Percentiles rank a stretch among this genome's conserved stretches.
These are phyloP conservation scores for Fusarium beomiforme DNA, from an alignment of 2,329 filamentous ascomycete species.

Conservation along the genomic window DNA sequence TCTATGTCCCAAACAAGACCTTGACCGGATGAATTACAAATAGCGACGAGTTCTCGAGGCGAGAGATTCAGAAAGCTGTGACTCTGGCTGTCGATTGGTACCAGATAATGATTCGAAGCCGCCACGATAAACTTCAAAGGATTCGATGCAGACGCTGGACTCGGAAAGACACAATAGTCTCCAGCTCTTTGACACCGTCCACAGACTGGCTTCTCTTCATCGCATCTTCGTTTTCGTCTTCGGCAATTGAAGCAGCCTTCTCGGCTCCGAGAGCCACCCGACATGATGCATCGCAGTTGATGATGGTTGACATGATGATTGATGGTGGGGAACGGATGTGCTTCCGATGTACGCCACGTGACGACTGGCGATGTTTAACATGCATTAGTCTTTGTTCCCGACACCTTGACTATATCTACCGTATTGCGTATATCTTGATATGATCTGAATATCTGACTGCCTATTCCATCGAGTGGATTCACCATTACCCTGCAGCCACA, in stretches of 20 bases:
- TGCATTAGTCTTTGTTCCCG: not conserved
- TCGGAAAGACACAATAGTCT: conserved; percentile 33
- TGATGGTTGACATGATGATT: not conserved
- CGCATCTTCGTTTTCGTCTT: conserved; percentile 61
- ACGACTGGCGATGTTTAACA: not conserved
- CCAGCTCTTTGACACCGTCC: conserved; percentile 20
- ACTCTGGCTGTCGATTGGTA: conserved; percentile 3
- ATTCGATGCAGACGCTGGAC: conserved; percentile 27
- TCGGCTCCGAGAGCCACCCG: conserved; percentile 36
- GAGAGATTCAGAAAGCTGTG: conserved; percentile 34
- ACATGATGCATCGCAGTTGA: conserved; percentile 30
- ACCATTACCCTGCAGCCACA: conserved; percentile 12
- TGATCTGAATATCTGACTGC: not conserved
- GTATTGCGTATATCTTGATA: not conserved
- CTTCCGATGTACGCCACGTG: conserved; percentile 14
- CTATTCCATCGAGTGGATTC: not conserved
- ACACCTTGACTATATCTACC: not conserved
- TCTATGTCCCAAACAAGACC: not conserved
- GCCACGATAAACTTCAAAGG: conserved; percentile 36
- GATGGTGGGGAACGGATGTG: conserved; percentile 10
- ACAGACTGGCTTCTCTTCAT: conserved; percentile 43
- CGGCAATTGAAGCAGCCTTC: conserved; percentile 57
- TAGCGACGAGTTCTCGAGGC: conserved; percentile 17
- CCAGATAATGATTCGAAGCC: conserved; percentile 22
- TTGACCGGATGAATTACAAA: not conserved